Conservation (phyloP, 768 basidiomycete genomes). For the Auricularia cornea region DNA sequence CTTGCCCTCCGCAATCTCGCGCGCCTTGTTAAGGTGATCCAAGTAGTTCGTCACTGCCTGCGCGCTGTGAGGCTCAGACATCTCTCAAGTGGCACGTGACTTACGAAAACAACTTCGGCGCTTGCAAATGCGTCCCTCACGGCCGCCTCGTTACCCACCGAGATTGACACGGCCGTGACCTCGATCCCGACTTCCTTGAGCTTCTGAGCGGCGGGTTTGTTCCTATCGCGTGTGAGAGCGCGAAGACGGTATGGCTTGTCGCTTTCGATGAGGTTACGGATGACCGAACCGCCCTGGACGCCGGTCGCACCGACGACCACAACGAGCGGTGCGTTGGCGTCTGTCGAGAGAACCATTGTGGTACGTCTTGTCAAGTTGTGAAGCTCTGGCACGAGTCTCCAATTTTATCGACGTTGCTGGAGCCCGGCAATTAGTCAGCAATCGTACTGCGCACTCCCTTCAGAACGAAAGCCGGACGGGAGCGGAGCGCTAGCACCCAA, state of each 20-base stretch:
- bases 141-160: not conserved
- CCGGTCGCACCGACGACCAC: slow-evolving; percentile 41
- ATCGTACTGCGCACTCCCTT: too few species aligned
- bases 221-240: not conserved
- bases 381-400: too few species aligned
- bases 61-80: too few species aligned
- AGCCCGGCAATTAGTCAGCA: too few species aligned
- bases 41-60: not conserved
- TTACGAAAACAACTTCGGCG: not conserved
- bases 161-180: slow-evolving; percentile 12
- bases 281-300: slow-evolving; percentile 35
- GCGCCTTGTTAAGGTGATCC: not conserved
- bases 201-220: not conserved
- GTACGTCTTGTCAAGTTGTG: too few species aligned
- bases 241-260: slow-evolving; percentile 9
- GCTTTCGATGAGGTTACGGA: slow-evolving; percentile 29
- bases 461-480: too few species aligned
- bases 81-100: not conserved
- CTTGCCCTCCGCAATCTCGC: not conserved
- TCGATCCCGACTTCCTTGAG: slow-evolving; percentile 17
- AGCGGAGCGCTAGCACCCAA: too few species aligned
- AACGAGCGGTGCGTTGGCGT: slow-evolving; percentile 17
- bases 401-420: too few species aligned
- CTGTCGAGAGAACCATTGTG: not conserved
- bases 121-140: not conserved